Conservation (phyloP, 257 asterid species). For the Catharanthus roseus region DNA sequence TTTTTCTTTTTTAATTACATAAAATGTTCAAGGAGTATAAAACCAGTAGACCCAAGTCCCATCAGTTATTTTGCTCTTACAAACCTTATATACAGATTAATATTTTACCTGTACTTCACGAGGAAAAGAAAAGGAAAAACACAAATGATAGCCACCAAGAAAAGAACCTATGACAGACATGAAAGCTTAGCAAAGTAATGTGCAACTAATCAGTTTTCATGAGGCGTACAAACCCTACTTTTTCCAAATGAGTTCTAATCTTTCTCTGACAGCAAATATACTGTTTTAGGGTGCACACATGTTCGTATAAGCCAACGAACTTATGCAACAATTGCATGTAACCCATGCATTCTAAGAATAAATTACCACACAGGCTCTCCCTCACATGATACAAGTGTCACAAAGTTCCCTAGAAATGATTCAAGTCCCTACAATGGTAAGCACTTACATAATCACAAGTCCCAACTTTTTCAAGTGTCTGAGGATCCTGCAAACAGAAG, state of each 20-base stretch:
- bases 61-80: neutral
- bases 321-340: neutral
- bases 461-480: slow-evolving; percentile 51
- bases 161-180: neutral
- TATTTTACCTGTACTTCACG: neutral
- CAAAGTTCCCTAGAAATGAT: neutral
- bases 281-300: neutral
- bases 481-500: slow-evolving; percentile 56
- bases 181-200: neutral
- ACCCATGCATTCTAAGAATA: neutral
- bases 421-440: neutral
- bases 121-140: too few species aligned
- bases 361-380: neutral
- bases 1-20: neutral
- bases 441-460: slow-evolving; percentile 72
- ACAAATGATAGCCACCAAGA: neutral
- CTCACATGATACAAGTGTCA: neutral
- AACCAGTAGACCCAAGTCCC: neutral
- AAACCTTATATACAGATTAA: neutral
- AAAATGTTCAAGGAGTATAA: neutral
- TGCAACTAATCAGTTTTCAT: neutral
- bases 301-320: neutral
- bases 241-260: neutral
- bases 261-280: neutral
- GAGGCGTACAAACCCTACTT: slow-evolving; percentile 4